Conservation (phyloP, 2,329 filamentous ascomycete genomes). For the Pleomassaria siparia region DNA sequence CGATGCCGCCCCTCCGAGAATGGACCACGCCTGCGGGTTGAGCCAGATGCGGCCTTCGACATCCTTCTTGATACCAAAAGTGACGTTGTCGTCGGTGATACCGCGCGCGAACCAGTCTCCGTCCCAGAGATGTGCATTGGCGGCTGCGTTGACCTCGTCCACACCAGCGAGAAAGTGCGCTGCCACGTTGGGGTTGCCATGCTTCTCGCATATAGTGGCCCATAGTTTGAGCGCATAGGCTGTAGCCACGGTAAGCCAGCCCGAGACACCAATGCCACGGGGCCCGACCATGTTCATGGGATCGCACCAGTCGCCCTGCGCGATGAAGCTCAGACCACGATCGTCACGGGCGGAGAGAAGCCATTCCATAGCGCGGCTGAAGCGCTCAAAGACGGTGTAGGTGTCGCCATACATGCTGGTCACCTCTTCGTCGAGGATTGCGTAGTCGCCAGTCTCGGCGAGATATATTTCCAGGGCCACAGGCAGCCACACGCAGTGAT, state of each 20-base stretch:
- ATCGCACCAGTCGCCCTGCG: conserved; percentile 63
- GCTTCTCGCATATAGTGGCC: conserved; percentile 55
- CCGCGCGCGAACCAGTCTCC: conserved; percentile 60
- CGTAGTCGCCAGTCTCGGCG: conserved; percentile 57
- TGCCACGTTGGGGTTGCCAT: conserved; percentile 45
- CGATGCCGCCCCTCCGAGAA: conserved; percentile 56
- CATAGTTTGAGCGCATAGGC: conserved; percentile 57
- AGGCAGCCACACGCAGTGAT: conserved; percentile 62
- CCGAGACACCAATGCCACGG: conserved; percentile 59
- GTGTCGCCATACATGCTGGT: conserved; percentile 47
- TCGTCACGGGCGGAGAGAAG: conserved; percentile 54
- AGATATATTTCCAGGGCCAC: conserved; percentile 59
- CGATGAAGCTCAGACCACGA: conserved; percentile 59
- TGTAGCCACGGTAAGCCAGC: conserved; percentile 60
- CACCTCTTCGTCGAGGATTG: conserved; percentile 50
- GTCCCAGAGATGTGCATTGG: conserved; percentile 58
- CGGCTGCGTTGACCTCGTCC: conserved; percentile 52
- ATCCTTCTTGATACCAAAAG: conserved; percentile 55
- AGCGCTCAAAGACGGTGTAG: conserved; percentile 57
- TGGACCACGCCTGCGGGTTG: conserved; percentile 59
- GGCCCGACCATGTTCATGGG: conserved; percentile 66
- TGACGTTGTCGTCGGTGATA: conserved; percentile 58
- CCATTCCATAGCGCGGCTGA: conserved; percentile 61
- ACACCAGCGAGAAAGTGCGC: conserved; percentile 50
- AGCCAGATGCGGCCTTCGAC: conserved; percentile 60